Percentiles rank a stretch among this genome's conserved stretches.
These are phyloP conservation scores for Mortierella sp. DNA, from an alignment of 371 early-diverging fungal species.

Conservation along the genomic window DNA sequence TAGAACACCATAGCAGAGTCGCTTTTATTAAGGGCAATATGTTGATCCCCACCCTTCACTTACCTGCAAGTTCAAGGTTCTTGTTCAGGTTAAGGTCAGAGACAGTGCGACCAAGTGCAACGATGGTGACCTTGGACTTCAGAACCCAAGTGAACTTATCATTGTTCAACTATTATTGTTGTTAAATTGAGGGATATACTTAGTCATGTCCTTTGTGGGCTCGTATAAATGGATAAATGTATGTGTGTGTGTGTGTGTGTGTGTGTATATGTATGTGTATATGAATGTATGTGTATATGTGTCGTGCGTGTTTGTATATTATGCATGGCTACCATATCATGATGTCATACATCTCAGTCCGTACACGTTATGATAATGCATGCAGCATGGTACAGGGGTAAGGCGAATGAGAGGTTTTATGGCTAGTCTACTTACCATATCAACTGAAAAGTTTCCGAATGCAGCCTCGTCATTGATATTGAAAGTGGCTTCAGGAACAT, in stretches of 20 bases:
- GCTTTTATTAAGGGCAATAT: neutral
- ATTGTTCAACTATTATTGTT: slow-evolving; percentile 44
- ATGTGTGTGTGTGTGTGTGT: no score
- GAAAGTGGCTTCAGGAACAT: slow-evolving; percentile 60
- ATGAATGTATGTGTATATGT: no score
- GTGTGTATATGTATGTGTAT: neutral
- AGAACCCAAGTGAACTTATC: slow-evolving; percentile 69
- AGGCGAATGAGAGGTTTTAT: neutral
- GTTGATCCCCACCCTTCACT: neutral
- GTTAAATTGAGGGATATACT: neutral
- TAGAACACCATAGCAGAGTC: neutral
- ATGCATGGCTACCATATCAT: neutral
- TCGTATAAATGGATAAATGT: neutral
- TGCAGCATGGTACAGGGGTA: neutral
- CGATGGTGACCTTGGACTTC: slow-evolving; percentile 68
- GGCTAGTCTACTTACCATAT: slow-evolving; percentile 60
- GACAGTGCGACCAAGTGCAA: slow-evolving; percentile 65
- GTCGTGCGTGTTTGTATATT: neutral
- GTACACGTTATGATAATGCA: no score
- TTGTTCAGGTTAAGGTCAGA: slow-evolving; percentile 45
- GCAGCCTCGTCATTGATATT: slow-evolving; percentile 59
- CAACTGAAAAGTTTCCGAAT: slow-evolving; percentile 66
- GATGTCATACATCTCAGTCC: no score
- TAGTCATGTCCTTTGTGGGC: neutral
- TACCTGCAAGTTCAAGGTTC: slow-evolving; percentile 33